These are phyloP conservation scores for Pseudocohnilembus persalinus DNA, from an alignment of 169 alveolate species.

Conservation along the genomic window DNA sequence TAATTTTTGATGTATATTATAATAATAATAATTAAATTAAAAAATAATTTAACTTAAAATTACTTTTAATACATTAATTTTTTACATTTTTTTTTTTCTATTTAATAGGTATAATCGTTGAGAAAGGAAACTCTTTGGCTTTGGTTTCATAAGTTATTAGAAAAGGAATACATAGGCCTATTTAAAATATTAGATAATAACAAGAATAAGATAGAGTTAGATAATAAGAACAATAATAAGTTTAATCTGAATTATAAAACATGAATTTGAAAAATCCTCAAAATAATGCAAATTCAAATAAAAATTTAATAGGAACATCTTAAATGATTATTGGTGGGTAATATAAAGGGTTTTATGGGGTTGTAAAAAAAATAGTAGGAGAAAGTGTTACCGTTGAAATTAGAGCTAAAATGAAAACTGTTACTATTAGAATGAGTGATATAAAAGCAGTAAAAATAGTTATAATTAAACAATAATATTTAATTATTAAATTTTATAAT, in stretches of 20 bases:
- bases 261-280: no score
- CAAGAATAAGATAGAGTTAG: background rate
- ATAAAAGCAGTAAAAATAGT: no score
- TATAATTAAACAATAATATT: background rate
- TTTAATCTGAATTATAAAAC: no score
- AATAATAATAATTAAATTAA: no score
- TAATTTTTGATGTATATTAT: no score
- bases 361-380: background rate
- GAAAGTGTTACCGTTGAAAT: background rate
- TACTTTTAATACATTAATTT: no score
- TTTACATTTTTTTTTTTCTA: no score
- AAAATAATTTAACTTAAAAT: no score
- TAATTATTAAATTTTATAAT: no score
- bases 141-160: background rate
- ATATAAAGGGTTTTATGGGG: background rate
- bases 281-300: no score
- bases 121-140: background rate
- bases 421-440: background rate
- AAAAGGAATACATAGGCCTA: background rate
- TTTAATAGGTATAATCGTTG: background rate
- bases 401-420: background rate
- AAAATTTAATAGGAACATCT: no score
- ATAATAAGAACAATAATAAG: background rate
- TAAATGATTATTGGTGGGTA: no score
- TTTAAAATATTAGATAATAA: background rate